phyloP scores from a whole-genome alignment of 495 filamentous ascomycete genomes.

The Tuber magnatum region DNA sequence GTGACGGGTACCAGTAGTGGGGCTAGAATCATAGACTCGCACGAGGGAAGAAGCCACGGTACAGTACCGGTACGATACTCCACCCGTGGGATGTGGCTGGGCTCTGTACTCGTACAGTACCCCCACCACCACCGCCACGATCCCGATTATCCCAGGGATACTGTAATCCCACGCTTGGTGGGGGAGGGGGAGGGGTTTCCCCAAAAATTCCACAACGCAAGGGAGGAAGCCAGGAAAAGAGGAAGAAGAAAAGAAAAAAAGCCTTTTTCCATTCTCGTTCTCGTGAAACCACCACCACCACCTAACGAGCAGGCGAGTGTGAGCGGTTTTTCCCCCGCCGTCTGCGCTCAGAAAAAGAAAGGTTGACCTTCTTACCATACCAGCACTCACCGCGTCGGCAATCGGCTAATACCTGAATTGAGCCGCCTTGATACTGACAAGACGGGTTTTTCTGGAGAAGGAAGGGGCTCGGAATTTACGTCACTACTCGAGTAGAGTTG shows the following conservation, averaged over 20 bases:
- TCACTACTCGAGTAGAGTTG: neutral
- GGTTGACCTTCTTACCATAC: neutral
- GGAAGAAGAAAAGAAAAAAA: neutral
- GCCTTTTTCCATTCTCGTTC: neutral
- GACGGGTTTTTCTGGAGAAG: constrained; percentile 8
- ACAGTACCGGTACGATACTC: neutral
- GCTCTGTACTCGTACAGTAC: neutral
- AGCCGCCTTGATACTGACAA: constrained; percentile 7
- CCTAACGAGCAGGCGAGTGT: neutral
- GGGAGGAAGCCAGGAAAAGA: neutral
- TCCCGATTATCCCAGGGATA: neutral
- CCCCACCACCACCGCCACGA: neutral
- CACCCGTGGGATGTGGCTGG: neutral
- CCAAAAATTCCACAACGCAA: neutral
- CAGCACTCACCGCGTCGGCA: constrained; percentile 5
- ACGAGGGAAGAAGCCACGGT: neutral
- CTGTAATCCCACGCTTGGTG: neutral
- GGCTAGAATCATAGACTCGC: neutral
- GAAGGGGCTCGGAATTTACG: constrained; percentile 19
- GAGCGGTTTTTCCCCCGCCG: neutral
- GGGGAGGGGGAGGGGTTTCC: neutral
- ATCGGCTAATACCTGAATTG: constrained; percentile 15
- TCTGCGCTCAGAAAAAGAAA: neutral
- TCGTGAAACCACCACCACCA: neutral
- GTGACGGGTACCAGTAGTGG: neutral